phyloP scores from a whole-genome alignment of 202 grass and related monocot genomes.

The Zoysia matrella region DNA sequence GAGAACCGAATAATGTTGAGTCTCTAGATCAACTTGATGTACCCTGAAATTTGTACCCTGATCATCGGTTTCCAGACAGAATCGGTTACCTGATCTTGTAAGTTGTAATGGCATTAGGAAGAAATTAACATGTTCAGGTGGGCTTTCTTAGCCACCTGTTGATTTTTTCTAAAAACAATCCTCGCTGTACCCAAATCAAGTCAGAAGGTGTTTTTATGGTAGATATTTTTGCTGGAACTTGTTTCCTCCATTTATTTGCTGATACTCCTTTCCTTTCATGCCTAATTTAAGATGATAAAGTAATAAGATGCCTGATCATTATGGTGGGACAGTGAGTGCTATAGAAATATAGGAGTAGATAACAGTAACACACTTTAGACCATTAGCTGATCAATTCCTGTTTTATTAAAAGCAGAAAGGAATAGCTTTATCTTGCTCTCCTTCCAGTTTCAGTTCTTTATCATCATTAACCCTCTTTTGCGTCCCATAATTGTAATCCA shows the following conservation, averaged over 20 bases:
- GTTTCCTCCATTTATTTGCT: neutral
- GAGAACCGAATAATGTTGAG: neutral
- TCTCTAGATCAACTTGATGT: conserved; percentile 1
- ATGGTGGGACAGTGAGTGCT: conserved; percentile 1
- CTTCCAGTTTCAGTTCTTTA: conserved; percentile 21
- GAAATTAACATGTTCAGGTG: too few species aligned
- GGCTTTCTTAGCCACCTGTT: too few species aligned
- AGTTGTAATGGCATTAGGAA: too few species aligned
- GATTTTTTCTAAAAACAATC: too few species aligned
- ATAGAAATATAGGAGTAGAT: conserved; percentile 14
- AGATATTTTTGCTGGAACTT: neutral
- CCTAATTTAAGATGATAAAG: neutral
- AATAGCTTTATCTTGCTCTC: conserved; percentile 27
- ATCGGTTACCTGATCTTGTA: too few species aligned
- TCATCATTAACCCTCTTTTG: conserved; percentile 46
- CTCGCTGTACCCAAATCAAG: conserved; percentile 1
- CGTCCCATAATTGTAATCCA: conserved; percentile 26
- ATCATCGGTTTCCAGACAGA: too few species aligned
- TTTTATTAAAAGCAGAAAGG: conserved; percentile 13
- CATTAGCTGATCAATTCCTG: neutral
- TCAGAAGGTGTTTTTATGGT: neutral
- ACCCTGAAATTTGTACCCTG: too few species aligned
- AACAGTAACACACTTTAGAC: neutral
- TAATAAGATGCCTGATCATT: neutral
- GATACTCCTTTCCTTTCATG: neutral